Base-by-base conservation (phyloP, 257 asterid species). In the Nicotiana attenuata region DNA sequence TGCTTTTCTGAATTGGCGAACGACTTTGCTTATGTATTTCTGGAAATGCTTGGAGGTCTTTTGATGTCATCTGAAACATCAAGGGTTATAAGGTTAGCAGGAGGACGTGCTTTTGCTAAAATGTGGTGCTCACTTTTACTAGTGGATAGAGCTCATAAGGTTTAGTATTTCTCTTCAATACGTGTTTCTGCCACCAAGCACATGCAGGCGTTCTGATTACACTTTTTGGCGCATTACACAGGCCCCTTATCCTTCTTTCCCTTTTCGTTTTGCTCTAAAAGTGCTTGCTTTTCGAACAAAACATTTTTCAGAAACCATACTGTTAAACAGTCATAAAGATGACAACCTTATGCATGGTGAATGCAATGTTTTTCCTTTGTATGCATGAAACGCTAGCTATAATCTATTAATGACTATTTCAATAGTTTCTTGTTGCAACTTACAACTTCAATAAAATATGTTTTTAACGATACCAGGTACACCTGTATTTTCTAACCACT, bases 71-170 rank as follows among this genome's bases (percentile, higher is more conserved):
- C 80, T 33, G 93, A 86, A 82, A 77, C 86, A 80, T 71, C 93
- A 79, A 89, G 81, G 82, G 88, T 65, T 53, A 64, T 91, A 81
- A 94, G 88, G 88, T 87, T 92, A 88, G 94, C 88, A n/a, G 97
- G 92, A 76, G 95, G 84, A 19, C 87, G 88, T 76, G 91, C 93
- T 64, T 88, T 91, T 55, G 82, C 91, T 75, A 89, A 88, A 85
- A 17, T 89, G 85, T 85, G 90, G 79, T 83, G 91, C 90, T 85
- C 98, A 63, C 84, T 88, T 84, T 69, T 87, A 38, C 82, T 90
- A 52, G 99, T 97, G 22, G 89, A 87, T 66, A 89, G 85, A 87
- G 97, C 98, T 80, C 88, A 91, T 83, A 90, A 91, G 97, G 98
- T 94, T 88, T 86, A 76, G 64, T 80, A 67, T 91, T 85, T 86